Percentiles rank a stretch among this genome's conserved stretches.
Conservation (phyloP, 2,329 filamentous ascomycete species). For the Venturia pyrina region DNA sequence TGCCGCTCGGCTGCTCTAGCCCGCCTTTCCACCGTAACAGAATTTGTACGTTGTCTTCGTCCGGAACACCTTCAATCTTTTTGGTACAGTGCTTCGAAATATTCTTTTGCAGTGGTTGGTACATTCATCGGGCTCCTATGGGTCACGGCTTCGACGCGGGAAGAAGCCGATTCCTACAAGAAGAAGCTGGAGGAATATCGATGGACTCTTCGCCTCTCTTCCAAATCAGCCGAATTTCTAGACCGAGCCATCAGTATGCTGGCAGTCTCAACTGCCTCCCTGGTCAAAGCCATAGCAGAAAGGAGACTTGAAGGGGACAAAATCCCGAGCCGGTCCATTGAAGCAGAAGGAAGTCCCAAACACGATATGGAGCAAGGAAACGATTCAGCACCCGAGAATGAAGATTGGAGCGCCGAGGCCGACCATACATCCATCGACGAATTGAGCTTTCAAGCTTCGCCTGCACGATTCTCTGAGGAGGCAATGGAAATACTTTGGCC, state of each 20-base stretch:
- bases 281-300: slow-evolving; percentile 19
- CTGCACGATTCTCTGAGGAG: slow-evolving; percentile 4
- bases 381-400: not conserved
- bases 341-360: not conserved
- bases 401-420: not conserved
- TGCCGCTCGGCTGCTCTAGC: slow-evolving; percentile 34
- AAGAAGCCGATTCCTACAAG: slow-evolving; percentile 27
- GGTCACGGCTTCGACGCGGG: slow-evolving; percentile 23
- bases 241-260: slow-evolving; percentile 26
- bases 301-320: not conserved
- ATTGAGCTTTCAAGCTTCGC: not conserved
- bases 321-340: not conserved
- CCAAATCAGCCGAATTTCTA: slow-evolving; percentile 34
- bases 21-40: slow-evolving; percentile 34
- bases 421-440: not conserved
- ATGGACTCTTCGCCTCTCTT: slow-evolving; percentile 32
- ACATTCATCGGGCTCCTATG: slow-evolving; percentile 32
- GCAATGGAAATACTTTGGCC: slow-evolving; percentile 6
- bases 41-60: slow-evolving; percentile 34
- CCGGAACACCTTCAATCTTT: slow-evolving; percentile 37
- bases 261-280: slow-evolving; percentile 17
- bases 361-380: not conserved
- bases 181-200: slow-evolving; percentile 31
- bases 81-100: slow-evolving; percentile 37
- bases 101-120: slow-evolving; percentile 33